Base-by-base conservation (phyloP, 768 basidiomycete species). In the Amanita exitialis region DNA sequence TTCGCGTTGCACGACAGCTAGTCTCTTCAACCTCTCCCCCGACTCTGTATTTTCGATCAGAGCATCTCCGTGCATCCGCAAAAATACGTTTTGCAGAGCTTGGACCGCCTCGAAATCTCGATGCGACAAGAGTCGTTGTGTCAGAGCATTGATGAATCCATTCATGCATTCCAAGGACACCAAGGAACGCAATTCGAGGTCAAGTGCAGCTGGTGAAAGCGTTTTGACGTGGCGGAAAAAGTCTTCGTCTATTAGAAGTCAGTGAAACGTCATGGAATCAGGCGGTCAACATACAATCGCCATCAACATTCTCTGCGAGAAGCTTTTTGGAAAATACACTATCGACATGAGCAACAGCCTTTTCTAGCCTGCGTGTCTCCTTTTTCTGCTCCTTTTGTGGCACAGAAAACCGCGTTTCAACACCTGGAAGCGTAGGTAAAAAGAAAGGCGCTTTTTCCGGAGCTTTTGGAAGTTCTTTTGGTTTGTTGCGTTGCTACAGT, bases 361-460 rank as follows among this genome's bases (percentile, higher is more conserved):
- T 79, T 34, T 82, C 73, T 41, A 90, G 62, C 27, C 76, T 68
- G 44, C 72, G 72, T 6, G 79, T 76, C 37, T 70, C 55, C 53
- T 76, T 78, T 60, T 66, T 69, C 27, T 53, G 59, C 55, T 57
- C 66, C 45, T 63, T 63, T 57, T 56, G 63, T 58, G 51, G 58
- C 4, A 84, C 62, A 12, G 80, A 86, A 63, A 97, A 95, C 15
- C 90, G 78, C 15, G 81, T 75, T 52, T 94, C 90, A 9, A 92
- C 78, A 9, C 93, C 95, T 3, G 88, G 85, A 9, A 97, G 67
- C 1, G 93, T 91, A 18, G 95, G 96, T 13, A 99, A 71, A 74
- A 98, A 99, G 74, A 99, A 99, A 0, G 96, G 96, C 1, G 93
- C 95, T 53, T 90, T 79, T 67, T 97, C 95, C 10, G 91, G 90